Percentiles rank a stretch among this genome's conserved stretches.
phyloP scores from a whole-genome alignment of 208 protist species.

The Phytomonas sp. region DNA sequence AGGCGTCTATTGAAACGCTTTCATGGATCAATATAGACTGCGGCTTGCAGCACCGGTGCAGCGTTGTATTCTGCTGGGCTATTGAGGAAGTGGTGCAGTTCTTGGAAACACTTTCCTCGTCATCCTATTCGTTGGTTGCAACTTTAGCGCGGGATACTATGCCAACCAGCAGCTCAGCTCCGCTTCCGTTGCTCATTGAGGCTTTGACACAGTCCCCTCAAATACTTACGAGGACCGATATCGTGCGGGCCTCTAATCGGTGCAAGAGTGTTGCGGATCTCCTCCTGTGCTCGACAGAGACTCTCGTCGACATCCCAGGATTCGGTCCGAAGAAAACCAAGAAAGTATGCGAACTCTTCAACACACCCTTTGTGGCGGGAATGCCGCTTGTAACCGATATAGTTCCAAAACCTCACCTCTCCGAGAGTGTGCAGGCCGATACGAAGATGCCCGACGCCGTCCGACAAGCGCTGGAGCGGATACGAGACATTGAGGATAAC shows the following conservation, averaged over 20 bases:
- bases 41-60: conserved; percentile 34
- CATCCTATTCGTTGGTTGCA: conserved; percentile 17
- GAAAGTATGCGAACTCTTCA: conserved; percentile 44
- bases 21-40: conserved; percentile 67
- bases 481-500: neutral
- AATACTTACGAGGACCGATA: conserved; percentile 48
- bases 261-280: conserved; percentile 42
- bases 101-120: conserved; percentile 31
- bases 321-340: conserved; percentile 43
- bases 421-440: neutral
- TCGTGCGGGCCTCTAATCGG: conserved; percentile 50
- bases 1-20: conserved; percentile 39
- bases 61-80: conserved; percentile 50
- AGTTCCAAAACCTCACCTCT: neutral
- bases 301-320: conserved; percentile 37
- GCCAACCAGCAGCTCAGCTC: conserved; percentile 19
- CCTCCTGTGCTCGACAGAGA: conserved; percentile 26
- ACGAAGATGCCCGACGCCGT: neutral
- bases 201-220: conserved; percentile 70
- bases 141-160: conserved; percentile 25
- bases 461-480: conserved; percentile 1
- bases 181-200: conserved; percentile 42
- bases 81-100: conserved; percentile 48
- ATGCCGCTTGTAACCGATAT: conserved; percentile 30
- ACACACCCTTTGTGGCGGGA: conserved; percentile 41